phyloP scores from a whole-genome alignment of 2,329 filamentous ascomycete species.

The Cadophora malorum region DNA sequence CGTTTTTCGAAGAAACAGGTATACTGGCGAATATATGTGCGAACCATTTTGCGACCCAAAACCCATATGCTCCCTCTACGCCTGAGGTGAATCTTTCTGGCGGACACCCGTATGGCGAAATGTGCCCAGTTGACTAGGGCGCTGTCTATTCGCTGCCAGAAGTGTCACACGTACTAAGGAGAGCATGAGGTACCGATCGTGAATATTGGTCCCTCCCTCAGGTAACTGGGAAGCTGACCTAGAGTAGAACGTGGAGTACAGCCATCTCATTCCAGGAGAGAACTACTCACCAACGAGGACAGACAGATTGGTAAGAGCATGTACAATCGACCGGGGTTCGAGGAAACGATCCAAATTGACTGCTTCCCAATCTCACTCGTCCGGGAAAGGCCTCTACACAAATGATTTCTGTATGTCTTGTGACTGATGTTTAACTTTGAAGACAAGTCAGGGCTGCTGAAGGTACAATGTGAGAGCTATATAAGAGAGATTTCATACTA shows the following conservation, averaged over 20 bases:
- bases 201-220: background rate
- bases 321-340: no score
- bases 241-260: background rate
- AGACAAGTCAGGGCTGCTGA: no score
- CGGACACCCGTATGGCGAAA: background rate
- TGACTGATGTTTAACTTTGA: no score
- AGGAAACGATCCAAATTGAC: no score
- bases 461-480: no score
- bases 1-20: slow-evolving; percentile 21
- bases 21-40: slow-evolving; percentile 30
- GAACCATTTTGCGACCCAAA: background rate
- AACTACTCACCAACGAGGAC: background rate
- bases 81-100: no score
- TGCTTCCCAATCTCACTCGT: no score
- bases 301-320: background rate
- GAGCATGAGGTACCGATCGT: background rate
- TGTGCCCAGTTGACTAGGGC: background rate
- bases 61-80: background rate
- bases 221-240: background rate
- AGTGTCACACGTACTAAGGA: background rate
- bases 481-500: no score
- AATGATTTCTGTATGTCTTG: no score
- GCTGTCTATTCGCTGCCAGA: background rate
- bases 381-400: no score
- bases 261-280: background rate